Percentiles rank a stretch among this genome's conserved stretches.
These are phyloP conservation scores for Miamiensis avidus DNA, from an alignment of 169 alveolate species.

Conservation along the genomic window DNA sequence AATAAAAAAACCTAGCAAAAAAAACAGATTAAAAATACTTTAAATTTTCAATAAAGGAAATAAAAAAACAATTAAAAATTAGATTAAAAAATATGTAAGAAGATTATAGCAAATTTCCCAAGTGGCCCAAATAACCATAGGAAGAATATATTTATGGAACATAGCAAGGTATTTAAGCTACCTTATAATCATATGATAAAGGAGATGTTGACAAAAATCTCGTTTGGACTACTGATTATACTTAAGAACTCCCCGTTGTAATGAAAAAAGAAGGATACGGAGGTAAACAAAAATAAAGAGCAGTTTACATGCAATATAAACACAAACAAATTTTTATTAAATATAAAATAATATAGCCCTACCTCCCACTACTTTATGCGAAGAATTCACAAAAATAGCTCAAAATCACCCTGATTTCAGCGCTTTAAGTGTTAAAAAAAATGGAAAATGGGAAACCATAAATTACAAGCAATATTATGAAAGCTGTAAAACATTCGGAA, in stretches of 20 bases:
- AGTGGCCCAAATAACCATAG: background rate
- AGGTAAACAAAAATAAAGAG: background rate
- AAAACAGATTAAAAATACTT: no score
- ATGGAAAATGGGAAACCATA: conserved; percentile 53
- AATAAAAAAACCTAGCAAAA: no score
- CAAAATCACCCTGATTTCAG: conserved; percentile 39
- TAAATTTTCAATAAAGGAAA: no score
- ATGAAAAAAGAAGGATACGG: conserved; percentile 63
- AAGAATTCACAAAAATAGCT: conserved; percentile 55
- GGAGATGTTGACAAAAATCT: conserved; percentile 58
- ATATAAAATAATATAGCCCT: background rate
- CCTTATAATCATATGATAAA: conserved; percentile 7
- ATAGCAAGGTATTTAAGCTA: conserved; percentile 29
- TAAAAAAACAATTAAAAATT: no score
- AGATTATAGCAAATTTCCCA: background rate
- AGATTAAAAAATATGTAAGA: no score
- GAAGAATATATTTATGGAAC: conserved; percentile 37
- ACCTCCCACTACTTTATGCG: conserved; percentile 62
- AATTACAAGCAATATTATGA: conserved; percentile 66
- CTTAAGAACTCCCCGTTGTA: conserved; percentile 73
- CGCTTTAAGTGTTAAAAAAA: conserved; percentile 59
- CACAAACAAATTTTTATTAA: background rate
- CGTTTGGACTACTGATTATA: conserved; percentile 76
- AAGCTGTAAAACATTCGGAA: conserved; percentile 63
- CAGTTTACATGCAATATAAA: no score